These are phyloP conservation scores for Pulchroboletus neoregius DNA, from an alignment of 1,284 basidiomycete genomes.

Conservation along the genomic window DNA sequence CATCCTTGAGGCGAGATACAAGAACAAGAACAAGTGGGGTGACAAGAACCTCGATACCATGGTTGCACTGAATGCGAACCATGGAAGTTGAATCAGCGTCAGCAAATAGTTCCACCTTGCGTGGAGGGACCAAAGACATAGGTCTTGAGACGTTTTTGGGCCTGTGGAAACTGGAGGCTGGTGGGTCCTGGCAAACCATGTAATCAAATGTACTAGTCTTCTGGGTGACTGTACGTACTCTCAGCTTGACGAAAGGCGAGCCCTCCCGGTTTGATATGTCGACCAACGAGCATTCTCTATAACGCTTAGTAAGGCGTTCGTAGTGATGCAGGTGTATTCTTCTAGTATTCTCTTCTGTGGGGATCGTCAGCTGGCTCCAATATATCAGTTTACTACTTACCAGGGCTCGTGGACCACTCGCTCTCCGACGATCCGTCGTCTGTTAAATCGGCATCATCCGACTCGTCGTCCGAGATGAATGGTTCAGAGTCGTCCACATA, in stretches of 20 bases:
- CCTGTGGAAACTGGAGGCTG: constrained; percentile 9
- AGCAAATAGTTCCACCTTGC: constrained; percentile 2
- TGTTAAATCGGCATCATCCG: constrained; percentile 66
- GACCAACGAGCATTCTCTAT: constrained; percentile 23
- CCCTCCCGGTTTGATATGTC: constrained; percentile 35
- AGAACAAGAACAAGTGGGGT: constrained; percentile 46
- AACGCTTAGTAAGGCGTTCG: constrained; percentile 32
- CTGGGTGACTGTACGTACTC: constrained; percentile 19
- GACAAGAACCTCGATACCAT: constrained; percentile 36
- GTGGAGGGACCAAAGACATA: constrained; percentile 5
- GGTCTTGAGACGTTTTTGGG: constrained; percentile 2
- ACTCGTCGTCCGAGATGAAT: constrained; percentile 67
- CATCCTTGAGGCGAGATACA: constrained; percentile 39
- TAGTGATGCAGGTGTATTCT: constrained; percentile 25
- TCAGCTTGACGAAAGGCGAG: constrained; percentile 38
- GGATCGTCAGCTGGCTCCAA: constrained; percentile 10
- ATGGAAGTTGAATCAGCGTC: constrained; percentile 9
- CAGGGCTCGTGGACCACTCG: constrained; percentile 46
- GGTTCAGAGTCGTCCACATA: constrained; percentile 43
- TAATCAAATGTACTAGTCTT: not conserved
- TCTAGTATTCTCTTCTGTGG: constrained; percentile 16
- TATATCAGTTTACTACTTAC: constrained; percentile 17
- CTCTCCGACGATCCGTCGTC: constrained; percentile 51
- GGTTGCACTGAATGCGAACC: constrained; percentile 30
- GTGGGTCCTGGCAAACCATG: constrained; percentile 14